Percentiles rank a stretch among this genome's conserved stretches.
phyloP scores from a whole-genome alignment of 2,329 filamentous ascomycete species.

The Penicillium sp. region DNA sequence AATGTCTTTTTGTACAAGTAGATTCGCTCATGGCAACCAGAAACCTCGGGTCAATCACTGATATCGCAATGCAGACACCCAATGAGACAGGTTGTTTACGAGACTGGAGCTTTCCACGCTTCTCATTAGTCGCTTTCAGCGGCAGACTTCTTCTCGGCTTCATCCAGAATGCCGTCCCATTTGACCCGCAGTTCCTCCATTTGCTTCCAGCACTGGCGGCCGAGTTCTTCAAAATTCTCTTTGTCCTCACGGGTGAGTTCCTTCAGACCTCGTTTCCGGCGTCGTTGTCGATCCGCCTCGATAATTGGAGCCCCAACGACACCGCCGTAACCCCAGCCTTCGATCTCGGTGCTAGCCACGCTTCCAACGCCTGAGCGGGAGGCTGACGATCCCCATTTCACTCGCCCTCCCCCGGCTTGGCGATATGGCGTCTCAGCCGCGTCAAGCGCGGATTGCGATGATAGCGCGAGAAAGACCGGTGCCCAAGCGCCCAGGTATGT shows the following conservation, averaged over 20 bases:
- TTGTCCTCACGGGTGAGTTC: slow-evolving; percentile 53
- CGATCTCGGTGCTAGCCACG: slow-evolving; percentile 75
- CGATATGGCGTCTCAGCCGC: slow-evolving; percentile 45
- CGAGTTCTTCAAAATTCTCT: slow-evolving; percentile 41
- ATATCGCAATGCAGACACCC: no score
- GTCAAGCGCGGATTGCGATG: slow-evolving; percentile 51
- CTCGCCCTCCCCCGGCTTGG: slow-evolving; percentile 59
- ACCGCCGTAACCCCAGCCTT: slow-evolving; percentile 73
- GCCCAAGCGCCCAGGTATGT: slow-evolving; percentile 74
- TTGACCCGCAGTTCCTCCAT: slow-evolving; percentile 44
- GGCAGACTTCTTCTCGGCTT: slow-evolving; percentile 25
- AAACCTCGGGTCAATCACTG: no score
- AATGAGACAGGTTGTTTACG: no score
- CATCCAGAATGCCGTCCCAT: slow-evolving; percentile 42
- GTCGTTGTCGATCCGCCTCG: slow-evolving; percentile 52
- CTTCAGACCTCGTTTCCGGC: slow-evolving; percentile 57
- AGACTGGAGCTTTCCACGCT: not conserved
- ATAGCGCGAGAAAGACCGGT: slow-evolving; percentile 73
- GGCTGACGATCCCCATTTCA: slow-evolving; percentile 82
- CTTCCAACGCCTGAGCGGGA: slow-evolving; percentile 57
- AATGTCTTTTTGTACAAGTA: no score
- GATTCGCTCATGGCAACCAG: no score
- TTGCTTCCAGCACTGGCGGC: slow-evolving; percentile 41
- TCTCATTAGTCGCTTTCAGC: slow-evolving; percentile 4
- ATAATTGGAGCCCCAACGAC: slow-evolving; percentile 51